Evolutionary conservation across 768 basidiomycete species (phyloP).

Genomic region (Mycena chlorophos): DNA sequence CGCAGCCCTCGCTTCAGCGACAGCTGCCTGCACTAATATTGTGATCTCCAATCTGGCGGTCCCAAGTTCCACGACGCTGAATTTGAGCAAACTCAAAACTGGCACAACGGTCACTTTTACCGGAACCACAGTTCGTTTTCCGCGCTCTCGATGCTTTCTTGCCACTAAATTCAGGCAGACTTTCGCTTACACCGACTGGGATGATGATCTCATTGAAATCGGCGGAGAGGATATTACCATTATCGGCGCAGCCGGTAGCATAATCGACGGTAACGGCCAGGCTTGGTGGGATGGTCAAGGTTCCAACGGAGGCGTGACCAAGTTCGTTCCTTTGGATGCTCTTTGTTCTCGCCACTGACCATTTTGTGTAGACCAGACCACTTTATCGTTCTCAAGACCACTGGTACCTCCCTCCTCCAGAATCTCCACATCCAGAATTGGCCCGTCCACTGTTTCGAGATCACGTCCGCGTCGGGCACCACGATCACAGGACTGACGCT

Average conservation of each 20-base stretch:
- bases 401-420: constrained; percentile 12
- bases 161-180: constrained; percentile 6
- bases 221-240: constrained; percentile 13
- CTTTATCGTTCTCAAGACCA: constrained; percentile 14
- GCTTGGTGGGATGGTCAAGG: constrained; percentile 18
- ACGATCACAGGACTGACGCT: constrained; percentile 17
- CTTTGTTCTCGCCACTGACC: background rate
- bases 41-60: constrained; percentile 17
- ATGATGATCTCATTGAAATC: constrained; percentile 14
- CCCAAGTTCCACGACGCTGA: constrained; percentile 10
- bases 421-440: constrained; percentile 19
- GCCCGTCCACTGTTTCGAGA: constrained; percentile 17
- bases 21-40: constrained; percentile 13
- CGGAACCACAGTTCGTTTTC: constrained; percentile 11
- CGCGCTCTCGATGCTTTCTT: background rate
- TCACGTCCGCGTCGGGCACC: constrained; percentile 14
- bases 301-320: constrained; percentile 12
- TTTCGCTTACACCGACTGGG: constrained; percentile 18
- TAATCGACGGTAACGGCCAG: constrained; percentile 15
- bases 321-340: constrained; percentile 4
- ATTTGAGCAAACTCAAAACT: constrained; percentile 14
- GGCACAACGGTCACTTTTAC: constrained; percentile 16
- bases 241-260: constrained; percentile 7
- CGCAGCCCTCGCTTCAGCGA: constrained; percentile 11
- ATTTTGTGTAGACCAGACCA: constrained; percentile 10